Conservation (phyloP, 805 yeast genomes). For the Ogataea ramenticola region DNA sequence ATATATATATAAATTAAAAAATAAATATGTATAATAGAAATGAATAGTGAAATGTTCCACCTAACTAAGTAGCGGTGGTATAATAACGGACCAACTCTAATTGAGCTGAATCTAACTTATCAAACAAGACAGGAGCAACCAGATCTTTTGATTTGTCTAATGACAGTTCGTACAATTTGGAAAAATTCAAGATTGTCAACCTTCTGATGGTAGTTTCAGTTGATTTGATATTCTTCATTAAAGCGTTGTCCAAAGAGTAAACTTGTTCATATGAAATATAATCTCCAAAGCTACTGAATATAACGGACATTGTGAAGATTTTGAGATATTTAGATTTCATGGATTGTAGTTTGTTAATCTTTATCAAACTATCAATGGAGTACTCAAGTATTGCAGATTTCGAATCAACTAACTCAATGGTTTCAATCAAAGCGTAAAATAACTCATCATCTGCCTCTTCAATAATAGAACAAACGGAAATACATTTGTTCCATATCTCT, state of each 20-base stretch:
- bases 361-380: slow-evolving; percentile 9
- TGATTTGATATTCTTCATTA: slow-evolving; percentile 24
- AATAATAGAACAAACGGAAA: not conserved
- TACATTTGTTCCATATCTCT: not conserved
- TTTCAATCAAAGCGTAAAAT: slow-evolving; percentile 25
- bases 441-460: slow-evolving; percentile 1
- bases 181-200: slow-evolving; percentile 30
- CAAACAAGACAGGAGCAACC: slow-evolving; percentile 26
- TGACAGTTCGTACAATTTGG: slow-evolving; percentile 16
- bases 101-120: slow-evolving; percentile 34
- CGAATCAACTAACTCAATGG: slow-evolving; percentile 28
- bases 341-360: not conserved
- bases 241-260: slow-evolving; percentile 24
- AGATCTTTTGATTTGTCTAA: slow-evolving; percentile 14
- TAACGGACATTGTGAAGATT: not conserved
- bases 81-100: slow-evolving; percentile 41
- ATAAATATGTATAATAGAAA: no score
- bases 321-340: not conserved
- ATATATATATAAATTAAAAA: no score
- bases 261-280: slow-evolving; percentile 12
- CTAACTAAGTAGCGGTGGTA: slow-evolving; percentile 8
- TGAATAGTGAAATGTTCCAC: not conserved
- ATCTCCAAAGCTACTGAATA: not conserved
- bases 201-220: slow-evolving; percentile 31
- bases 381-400: slow-evolving; percentile 35